A percentile compares a stretch with the other conserved stretches of the same genome.
Evolutionary conservation across 768 basidiomycete species (phyloP).

Genomic region (Boletus rubescentipes): DNA sequence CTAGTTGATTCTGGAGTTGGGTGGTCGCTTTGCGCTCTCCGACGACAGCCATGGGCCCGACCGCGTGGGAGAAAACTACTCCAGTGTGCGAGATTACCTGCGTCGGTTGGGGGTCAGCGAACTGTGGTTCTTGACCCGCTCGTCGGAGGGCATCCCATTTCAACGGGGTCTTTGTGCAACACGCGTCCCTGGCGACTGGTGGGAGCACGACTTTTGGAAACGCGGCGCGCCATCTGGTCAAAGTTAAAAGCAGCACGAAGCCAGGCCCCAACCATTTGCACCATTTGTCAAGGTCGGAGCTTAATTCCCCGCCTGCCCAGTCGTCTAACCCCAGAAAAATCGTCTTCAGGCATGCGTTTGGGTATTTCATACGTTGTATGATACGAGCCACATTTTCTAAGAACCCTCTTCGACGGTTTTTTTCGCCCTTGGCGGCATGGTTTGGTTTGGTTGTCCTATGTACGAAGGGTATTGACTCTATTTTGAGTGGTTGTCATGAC

Average conservation of each 20-base stretch:
- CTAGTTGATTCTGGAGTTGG: slow-evolving; percentile 67
- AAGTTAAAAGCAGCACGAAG: slow-evolving; percentile 14
- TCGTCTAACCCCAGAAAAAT: slow-evolving; percentile 10
- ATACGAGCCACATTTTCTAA: slow-evolving; percentile 6
- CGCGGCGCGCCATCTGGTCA: slow-evolving; percentile 10
- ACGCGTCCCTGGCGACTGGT: slow-evolving; percentile 53
- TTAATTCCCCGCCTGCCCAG: slow-evolving; percentile 16
- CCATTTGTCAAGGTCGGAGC: slow-evolving; percentile 25
- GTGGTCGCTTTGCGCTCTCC: slow-evolving; percentile 81
- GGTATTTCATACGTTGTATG: slow-evolving; percentile 18
- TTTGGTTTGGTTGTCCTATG: not conserved
- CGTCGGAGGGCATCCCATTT: slow-evolving; percentile 30
- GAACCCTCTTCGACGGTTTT: not conserved
- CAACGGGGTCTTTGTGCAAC: slow-evolving; percentile 39
- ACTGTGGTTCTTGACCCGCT: slow-evolving; percentile 58
- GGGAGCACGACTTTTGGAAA: slow-evolving; percentile 60
- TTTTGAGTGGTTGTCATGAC: slow-evolving; percentile 1
- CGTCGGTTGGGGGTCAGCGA: slow-evolving; percentile 56
- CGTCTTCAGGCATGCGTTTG: slow-evolving; percentile 12
- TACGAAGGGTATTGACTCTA: not conserved
- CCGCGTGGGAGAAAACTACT: slow-evolving; percentile 86
- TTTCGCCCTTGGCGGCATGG: slow-evolving; percentile 2
- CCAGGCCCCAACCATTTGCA: slow-evolving; percentile 7
- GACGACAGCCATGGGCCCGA: slow-evolving; percentile 95
- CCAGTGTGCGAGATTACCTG: slow-evolving; percentile 63